Conservation (phyloP, 257 asterid genomes). For the Plantago major region DNA sequence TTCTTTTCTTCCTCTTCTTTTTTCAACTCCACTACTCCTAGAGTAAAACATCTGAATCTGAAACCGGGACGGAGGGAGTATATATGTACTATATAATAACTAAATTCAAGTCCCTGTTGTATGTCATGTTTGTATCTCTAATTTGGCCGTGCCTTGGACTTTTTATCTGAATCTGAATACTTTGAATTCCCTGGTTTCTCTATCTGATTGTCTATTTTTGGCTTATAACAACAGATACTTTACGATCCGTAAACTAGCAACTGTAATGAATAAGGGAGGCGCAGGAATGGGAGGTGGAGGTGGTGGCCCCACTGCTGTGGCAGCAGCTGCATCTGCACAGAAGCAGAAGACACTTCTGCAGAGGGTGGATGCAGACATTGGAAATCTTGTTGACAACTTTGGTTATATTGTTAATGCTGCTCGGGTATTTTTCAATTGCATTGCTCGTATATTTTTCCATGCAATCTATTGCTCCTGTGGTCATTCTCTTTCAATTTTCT, state of each 20-base stretch:
- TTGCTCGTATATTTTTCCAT: neutral
- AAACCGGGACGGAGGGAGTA: no score
- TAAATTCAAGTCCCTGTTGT: neutral
- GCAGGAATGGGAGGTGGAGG: constrained; percentile 39
- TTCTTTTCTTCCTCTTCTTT: no score
- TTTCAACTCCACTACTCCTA: no score
- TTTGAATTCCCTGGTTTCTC: neutral
- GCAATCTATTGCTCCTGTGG: neutral
- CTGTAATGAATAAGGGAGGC: constrained; percentile 71
- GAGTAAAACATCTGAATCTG: no score
- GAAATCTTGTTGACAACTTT: constrained; percentile 77
- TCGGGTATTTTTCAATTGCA: constrained; percentile 37
- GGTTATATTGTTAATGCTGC: constrained; percentile 71
- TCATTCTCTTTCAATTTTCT: neutral
- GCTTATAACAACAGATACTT: neutral
- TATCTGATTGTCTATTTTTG: neutral
- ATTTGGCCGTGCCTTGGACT: neutral
- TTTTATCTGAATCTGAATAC: neutral
- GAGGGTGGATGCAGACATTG: constrained; percentile 79
- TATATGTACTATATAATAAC: no score
- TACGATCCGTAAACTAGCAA: neutral
- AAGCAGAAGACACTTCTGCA: constrained; percentile 76
- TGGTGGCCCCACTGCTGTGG: constrained; percentile 67
- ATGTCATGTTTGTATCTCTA: neutral
- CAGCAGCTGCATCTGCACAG: constrained; percentile 77